Conservation (phyloP, 495 filamentous ascomycete genomes). For the Penicillium ochrochloron region DNA sequence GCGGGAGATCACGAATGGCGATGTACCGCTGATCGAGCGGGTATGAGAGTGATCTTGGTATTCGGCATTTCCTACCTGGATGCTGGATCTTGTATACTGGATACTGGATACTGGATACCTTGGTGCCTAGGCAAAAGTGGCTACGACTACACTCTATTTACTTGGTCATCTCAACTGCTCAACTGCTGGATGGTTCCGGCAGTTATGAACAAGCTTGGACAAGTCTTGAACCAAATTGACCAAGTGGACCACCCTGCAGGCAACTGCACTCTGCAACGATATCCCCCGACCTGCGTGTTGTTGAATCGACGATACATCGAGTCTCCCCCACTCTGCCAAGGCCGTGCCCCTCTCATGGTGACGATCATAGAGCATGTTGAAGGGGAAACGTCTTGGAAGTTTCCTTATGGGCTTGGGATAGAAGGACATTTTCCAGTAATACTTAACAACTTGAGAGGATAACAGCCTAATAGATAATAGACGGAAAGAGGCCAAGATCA, state of each 20-base stretch:
- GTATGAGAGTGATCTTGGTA: constrained; percentile 18
- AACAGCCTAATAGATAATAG: background rate
- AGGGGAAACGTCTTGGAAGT: background rate
- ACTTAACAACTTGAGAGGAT: background rate
- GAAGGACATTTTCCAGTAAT: background rate
- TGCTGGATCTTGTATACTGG: background rate
- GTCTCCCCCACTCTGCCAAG: constrained; percentile 27
- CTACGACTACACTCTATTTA: background rate
- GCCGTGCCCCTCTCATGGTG: constrained; percentile 32
- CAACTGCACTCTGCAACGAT: constrained; percentile 9
- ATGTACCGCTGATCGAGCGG: constrained; percentile 61
- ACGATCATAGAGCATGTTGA: constrained; percentile 13
- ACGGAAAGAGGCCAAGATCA: background rate
- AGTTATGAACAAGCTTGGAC: constrained; percentile 6
- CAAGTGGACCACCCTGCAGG: constrained; percentile 8
- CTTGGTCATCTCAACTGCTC: too few species aligned
- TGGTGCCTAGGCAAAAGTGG: background rate
- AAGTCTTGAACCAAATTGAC: constrained; percentile 10
- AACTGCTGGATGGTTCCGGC: background rate
- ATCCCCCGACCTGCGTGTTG: constrained; percentile 8
- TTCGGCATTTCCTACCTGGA: background rate
- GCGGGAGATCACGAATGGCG: constrained; percentile 71
- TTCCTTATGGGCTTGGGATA: background rate
- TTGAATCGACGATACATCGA: background rate
- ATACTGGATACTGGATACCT: too few species aligned